Evolutionary conservation across 768 basidiomycete species (phyloP).

Genomic region (Scleroderma bovista): DNA sequence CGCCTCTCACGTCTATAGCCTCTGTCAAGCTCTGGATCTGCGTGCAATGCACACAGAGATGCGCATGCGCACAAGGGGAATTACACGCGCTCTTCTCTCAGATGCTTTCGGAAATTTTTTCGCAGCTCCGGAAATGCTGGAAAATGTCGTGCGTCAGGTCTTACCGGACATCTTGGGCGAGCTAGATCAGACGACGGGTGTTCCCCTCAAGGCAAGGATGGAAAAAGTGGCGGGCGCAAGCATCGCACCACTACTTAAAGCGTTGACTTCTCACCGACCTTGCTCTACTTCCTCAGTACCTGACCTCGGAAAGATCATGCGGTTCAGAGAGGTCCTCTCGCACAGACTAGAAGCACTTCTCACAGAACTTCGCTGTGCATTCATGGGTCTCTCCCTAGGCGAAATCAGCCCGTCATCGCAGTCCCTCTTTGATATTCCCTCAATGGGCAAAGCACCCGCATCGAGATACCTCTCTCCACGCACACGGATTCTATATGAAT

Average conservation of each 20-base stretch:
- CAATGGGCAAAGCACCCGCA: constrained; percentile 60
- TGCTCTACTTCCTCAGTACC: background rate
- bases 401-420: constrained; percentile 10
- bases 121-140: constrained; percentile 6
- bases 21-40: constrained; percentile 81
- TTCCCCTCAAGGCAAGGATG: constrained; percentile 72
- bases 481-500: constrained; percentile 72
- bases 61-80: constrained; percentile 23
- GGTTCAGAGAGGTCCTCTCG: constrained; percentile 18
- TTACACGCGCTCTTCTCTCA: constrained; percentile 9
- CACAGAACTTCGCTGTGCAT: constrained; percentile 26
- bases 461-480: constrained; percentile 44
- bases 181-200: constrained; percentile 61
- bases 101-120: constrained; percentile 11
- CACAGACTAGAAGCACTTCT: constrained; percentile 12
- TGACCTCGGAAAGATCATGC: constrained; percentile 19
- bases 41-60: constrained; percentile 72
- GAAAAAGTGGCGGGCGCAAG: constrained; percentile 59
- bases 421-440: constrained; percentile 37
- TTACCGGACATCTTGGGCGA: constrained; percentile 38
- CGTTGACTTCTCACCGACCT: constrained; percentile 3
- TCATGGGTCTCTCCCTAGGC: constrained; percentile 10
- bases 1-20: constrained; percentile 68
- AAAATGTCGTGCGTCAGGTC: constrained; percentile 27
- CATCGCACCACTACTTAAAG: constrained; percentile 59